phyloP scores from a whole-genome alignment of 495 filamentous ascomycete species.

The Staphylotrichum longicolle region DNA sequence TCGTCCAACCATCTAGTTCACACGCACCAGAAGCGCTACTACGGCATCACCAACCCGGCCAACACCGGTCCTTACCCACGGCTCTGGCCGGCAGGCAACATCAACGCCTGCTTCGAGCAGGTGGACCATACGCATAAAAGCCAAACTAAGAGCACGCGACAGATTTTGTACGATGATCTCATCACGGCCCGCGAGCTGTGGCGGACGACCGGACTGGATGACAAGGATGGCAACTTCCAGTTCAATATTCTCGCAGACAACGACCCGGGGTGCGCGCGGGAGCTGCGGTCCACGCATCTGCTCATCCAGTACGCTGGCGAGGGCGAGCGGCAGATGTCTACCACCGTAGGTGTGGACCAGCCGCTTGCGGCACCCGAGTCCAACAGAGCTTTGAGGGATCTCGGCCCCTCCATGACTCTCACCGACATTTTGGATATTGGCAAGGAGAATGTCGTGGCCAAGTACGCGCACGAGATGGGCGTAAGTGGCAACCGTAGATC shows the following conservation, averaged over 20 bases:
- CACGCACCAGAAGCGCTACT: constrained; percentile 2
- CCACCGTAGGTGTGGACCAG: background rate
- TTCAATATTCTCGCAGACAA: background rate
- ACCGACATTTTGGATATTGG: background rate
- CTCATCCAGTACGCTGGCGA: constrained; percentile 4
- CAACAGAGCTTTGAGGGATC: background rate
- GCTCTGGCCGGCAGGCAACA: background rate
- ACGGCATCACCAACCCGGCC: background rate
- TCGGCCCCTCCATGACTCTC: background rate
- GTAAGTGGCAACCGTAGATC: background rate
- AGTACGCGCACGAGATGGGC: constrained; percentile 2
- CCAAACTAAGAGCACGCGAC: background rate
- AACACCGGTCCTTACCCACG: background rate
- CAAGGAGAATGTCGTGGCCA: background rate
- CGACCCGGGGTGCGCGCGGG: background rate
- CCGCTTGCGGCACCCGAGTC: background rate
- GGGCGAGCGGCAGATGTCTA: background rate
- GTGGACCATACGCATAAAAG: background rate
- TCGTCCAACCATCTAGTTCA: background rate
- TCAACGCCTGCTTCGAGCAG: background rate
- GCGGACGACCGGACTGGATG: background rate
- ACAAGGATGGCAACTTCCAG: background rate
- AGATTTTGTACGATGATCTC: background rate
- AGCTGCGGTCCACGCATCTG: background rate
- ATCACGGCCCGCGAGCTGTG: constrained; percentile 1